A percentile compares a stretch with the other conserved stretches of the same genome.
Evolutionary conservation across 2,329 filamentous ascomycete species (phyloP).

Genomic region (Penicillium sp.): DNA sequence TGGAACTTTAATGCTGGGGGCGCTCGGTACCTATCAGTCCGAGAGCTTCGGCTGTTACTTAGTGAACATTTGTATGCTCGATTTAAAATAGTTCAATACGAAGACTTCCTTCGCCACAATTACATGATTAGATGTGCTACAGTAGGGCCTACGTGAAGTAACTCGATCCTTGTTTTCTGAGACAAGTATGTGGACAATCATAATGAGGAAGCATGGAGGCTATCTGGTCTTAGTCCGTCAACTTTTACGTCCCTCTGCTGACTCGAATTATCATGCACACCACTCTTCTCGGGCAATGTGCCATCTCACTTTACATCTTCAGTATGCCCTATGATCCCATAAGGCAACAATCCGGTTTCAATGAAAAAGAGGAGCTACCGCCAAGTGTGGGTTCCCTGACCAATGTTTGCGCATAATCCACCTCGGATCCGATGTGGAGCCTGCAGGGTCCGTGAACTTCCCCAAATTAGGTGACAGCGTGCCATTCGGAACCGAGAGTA

Average conservation of each 20-base stretch:
- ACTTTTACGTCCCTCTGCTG: neutral
- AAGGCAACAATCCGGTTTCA: neutral
- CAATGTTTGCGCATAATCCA: neutral
- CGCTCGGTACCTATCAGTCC: neutral
- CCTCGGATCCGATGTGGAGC: neutral
- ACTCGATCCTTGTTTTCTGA: too few species aligned
- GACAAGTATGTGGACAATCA: too few species aligned
- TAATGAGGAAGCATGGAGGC: too few species aligned
- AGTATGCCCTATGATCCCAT: too few species aligned
- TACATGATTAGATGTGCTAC: neutral
- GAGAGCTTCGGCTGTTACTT: neutral
- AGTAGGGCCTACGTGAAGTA: neutral
- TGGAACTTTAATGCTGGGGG: neutral
- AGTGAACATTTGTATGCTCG: neutral
- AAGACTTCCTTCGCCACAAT: neutral
- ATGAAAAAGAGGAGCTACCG: neutral
- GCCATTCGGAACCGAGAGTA: neutral
- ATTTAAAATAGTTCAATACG: neutral
- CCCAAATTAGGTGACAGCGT: neutral
- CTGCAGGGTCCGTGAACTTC: neutral
- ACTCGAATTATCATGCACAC: too few species aligned
- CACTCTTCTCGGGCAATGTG: neutral
- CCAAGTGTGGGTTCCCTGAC: neutral
- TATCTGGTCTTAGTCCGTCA: neutral
- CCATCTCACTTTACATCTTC: too few species aligned